Evolutionary conservation across 1,284 basidiomycete genomes (phyloP).

Genomic region (Leccinum subrobustum): DNA sequence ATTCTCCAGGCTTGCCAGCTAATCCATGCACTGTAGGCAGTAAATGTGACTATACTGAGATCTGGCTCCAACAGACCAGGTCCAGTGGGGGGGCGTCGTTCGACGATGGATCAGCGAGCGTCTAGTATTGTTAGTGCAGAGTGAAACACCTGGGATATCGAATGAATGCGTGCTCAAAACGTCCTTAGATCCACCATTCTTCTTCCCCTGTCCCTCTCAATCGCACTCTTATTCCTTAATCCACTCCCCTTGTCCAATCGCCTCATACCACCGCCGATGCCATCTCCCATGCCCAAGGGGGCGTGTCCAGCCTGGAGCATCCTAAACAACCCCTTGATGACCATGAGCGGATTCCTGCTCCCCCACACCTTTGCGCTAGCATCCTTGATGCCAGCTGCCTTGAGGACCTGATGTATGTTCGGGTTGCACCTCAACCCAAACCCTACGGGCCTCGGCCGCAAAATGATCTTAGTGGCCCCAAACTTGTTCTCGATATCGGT

Average conservation of each 20-base stretch:
- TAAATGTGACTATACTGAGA: background rate
- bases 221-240: slow-evolving; percentile 57
- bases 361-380: slow-evolving; percentile 94
- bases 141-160: slow-evolving; percentile 1
- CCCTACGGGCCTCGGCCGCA: slow-evolving; percentile 89
- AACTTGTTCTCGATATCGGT: slow-evolving; percentile 84
- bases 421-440: slow-evolving; percentile 93
- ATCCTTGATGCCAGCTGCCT: slow-evolving; percentile 94
- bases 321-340: slow-evolving; percentile 49
- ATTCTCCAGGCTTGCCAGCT: background rate
- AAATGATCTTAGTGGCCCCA: slow-evolving; percentile 79
- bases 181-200: slow-evolving; percentile 60
- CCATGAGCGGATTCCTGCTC: slow-evolving; percentile 77
- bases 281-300: slow-evolving; percentile 75
- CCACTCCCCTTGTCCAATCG: slow-evolving; percentile 70
- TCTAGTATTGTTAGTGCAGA: slow-evolving; percentile 1
- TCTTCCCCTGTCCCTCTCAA: slow-evolving; percentile 74
- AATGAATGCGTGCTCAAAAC: slow-evolving; percentile 30
- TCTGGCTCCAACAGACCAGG: background rate
- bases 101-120: background rate
- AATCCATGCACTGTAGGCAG: background rate
- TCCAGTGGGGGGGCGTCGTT: background rate
- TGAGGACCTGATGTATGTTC: slow-evolving; percentile 84
- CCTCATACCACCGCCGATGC: slow-evolving; percentile 66
- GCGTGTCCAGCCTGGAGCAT: slow-evolving; percentile 72